Conservation (phyloP, 306 rosid species). For the Prunus padus region DNA sequence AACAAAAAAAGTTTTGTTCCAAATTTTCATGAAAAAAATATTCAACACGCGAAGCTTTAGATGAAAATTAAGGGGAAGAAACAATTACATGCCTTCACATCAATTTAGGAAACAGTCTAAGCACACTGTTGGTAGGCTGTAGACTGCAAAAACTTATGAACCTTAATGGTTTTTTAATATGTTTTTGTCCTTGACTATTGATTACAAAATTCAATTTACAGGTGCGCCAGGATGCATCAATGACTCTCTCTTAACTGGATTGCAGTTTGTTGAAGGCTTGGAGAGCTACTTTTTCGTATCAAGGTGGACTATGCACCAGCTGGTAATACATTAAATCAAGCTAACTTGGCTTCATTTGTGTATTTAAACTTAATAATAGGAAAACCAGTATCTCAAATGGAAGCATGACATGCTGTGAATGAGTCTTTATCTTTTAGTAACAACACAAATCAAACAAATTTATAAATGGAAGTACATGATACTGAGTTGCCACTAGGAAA, state of each 20-base stretch:
- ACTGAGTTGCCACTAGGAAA: background rate
- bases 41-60: background rate
- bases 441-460: background rate
- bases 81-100: background rate
- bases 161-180: background rate
- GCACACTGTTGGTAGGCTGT: background rate
- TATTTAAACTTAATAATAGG: constrained; percentile 20
- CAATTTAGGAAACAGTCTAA: background rate
- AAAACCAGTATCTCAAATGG: constrained; percentile 9
- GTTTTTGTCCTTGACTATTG: constrained; percentile 22
- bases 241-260: constrained; percentile 85
- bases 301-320: constrained; percentile 97
- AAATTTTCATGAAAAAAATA: background rate
- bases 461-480: background rate
- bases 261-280: constrained; percentile 85
- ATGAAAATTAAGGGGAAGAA: background rate
- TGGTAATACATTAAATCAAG: constrained; percentile 54
- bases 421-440: background rate
- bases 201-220: constrained; percentile 43
- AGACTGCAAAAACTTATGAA: background rate
- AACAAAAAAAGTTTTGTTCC: background rate
- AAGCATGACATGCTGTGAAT: constrained; percentile 4
- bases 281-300: constrained; percentile 76
- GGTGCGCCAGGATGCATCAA: constrained; percentile 96
- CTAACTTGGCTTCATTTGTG: constrained; percentile 15